Evolutionary conservation across 352 stramenopile genomes (phyloP).

Genomic region (Albugo laibachii): DNA sequence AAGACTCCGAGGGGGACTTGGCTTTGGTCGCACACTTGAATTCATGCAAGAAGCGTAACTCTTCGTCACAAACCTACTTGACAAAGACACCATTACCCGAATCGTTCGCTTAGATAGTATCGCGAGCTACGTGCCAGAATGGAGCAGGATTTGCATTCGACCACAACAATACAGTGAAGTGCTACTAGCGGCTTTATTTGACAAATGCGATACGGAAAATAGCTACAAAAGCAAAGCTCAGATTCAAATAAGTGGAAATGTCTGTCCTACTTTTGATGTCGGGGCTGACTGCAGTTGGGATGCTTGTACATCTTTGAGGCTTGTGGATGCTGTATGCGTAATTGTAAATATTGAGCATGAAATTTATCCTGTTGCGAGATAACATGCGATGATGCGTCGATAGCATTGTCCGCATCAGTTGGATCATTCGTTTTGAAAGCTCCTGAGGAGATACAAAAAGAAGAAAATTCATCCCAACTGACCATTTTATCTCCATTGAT

Average conservation of each 20-base stretch:
- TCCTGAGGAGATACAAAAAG: constrained; percentile 48
- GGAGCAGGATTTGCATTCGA: constrained; percentile 32
- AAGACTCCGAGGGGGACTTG: too few species aligned
- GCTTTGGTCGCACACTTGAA: constrained; percentile 11
- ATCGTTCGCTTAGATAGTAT: background rate
- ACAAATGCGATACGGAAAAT: constrained; percentile 44
- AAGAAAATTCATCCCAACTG: constrained; percentile 76
- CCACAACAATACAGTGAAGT: constrained; percentile 31
- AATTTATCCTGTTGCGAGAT: too few species aligned
- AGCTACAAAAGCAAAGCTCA: constrained; percentile 9
- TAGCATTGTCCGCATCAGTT: too few species aligned
- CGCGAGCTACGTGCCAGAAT: constrained; percentile 19
- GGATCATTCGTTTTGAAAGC: constrained; percentile 10
- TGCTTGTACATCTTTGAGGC: too few species aligned
- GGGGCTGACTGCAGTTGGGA: too few species aligned
- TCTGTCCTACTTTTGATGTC: constrained; percentile 2
- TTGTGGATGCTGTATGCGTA: too few species aligned
- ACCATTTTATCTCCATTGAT: constrained; percentile 60
- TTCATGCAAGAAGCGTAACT: constrained; percentile 41
- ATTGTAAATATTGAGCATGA: too few species aligned
- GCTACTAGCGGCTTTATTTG: constrained; percentile 21
- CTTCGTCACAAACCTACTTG: constrained; percentile 35
- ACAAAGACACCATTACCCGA: background rate
- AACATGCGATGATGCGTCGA: too few species aligned
- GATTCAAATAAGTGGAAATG: background rate